phyloP scores from a whole-genome alignment of 257 asterid genomes.

The Solanum piurae region DNA sequence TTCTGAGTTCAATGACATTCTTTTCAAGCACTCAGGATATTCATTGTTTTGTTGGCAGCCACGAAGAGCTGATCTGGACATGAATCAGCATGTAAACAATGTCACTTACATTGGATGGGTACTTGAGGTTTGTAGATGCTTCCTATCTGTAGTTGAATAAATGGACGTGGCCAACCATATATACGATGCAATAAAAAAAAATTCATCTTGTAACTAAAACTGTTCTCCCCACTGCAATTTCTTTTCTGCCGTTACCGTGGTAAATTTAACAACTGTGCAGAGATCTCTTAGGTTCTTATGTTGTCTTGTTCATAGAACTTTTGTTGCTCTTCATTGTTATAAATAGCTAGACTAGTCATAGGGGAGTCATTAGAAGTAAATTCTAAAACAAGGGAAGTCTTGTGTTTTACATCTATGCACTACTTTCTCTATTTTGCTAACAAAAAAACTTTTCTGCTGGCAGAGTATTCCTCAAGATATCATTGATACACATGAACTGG shows the following conservation, averaged over 20 bases:
- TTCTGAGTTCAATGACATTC: neutral
- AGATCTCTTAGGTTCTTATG: neutral
- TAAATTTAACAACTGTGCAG: neutral
- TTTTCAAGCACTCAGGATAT: neutral
- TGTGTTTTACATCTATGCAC: neutral
- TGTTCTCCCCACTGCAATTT: neutral
- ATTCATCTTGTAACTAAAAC: too few relatives aligned
- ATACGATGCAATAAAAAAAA: neutral
- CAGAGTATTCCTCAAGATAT: constrained; percentile 94
- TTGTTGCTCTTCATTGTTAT: neutral
- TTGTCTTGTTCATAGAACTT: neutral
- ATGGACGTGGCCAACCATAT: neutral
- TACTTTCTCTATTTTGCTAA: neutral
- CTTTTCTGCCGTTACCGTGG: neutral
- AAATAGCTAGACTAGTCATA: neutral
- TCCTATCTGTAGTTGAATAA: neutral
- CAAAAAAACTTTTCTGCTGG: neutral
- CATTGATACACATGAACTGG: constrained; percentile 66
- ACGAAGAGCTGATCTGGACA: constrained; percentile 9
- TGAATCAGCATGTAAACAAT: constrained; percentile 6
- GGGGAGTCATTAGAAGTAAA: neutral
- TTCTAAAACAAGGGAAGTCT: neutral
- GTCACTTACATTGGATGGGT: constrained; percentile 11
- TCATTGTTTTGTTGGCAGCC: neutral
- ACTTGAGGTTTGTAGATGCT: constrained; percentile 3